Evolutionary conservation across 2,329 filamentous ascomycete species (phyloP), one percentile per base, ranked within the genome.

Genomic region (Cadophora gregata): DNA sequence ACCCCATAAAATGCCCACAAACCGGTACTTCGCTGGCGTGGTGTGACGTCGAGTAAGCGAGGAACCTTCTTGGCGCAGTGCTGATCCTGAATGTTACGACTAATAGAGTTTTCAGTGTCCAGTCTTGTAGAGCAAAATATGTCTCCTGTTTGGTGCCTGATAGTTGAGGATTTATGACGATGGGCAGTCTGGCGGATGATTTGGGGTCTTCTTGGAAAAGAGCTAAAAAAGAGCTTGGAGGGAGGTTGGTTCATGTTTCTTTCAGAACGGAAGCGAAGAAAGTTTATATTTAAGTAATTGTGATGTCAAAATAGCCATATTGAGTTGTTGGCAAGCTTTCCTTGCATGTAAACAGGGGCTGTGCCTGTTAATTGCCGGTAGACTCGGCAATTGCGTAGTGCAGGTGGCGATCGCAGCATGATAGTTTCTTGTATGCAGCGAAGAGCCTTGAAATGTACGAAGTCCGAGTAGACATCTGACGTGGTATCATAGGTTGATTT

Each of bases 21-120:
- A 62, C 19, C 4, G 31, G 14, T 24, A 27, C 21, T 10, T 16
- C 10, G 45, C n/a, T 21, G 45, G 27, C n/a, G 51, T 55, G 24
- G 24, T 47, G 59, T 61, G 59, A 61, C 59, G 59, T 51, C 45
- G 45, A 33, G 14, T 50, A 9, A 61, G 59, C 10, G 45, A 33
- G 14, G 33, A 9, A 61, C 45, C 10, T 31, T 27, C 59, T 62
- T 62, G 59, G 59, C 59, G n/a, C 27, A 24, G 14, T 19, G 59
- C 21, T 31, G 59, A 62, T 62, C 59, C 2, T 25, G 7, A 25
- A 53, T 53, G n/a, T 62, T 51, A 47, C 58, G 58, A 60, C 24
- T 29, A 4, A 25, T 38, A 42, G 25, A 38, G 3, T 58, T 25
- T 21, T 16, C 21, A 25, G 14, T n/a, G 31, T 12, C 31, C 14